Conservation (phyloP, 169 alveolate genomes). For the Pseudocohnilembus persalinus region DNA sequence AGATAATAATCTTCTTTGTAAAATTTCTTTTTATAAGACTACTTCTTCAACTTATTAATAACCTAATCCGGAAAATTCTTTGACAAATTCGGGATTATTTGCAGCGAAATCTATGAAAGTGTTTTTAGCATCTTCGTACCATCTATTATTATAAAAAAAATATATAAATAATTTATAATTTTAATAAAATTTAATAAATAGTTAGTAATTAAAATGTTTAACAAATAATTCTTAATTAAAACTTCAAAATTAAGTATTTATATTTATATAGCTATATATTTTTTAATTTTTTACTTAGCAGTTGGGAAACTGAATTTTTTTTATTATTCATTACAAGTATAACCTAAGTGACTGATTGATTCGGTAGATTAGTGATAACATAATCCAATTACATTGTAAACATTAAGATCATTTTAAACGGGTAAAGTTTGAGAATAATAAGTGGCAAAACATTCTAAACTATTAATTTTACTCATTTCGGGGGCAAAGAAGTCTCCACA, state of each 20-base stretch:
- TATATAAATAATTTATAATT: no score
- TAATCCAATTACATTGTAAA: not conserved
- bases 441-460: not conserved
- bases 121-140: not conserved
- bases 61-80: not conserved
- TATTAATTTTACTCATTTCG: not conserved
- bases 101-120: not conserved
- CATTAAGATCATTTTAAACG: not conserved
- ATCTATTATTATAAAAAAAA: no score
- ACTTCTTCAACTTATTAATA: no score
- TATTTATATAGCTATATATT: no score
- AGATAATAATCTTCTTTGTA: not conserved
- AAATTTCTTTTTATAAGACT: not conserved
- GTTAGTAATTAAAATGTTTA: no score
- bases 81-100: not conserved
- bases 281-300: not conserved
- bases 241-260: no score
- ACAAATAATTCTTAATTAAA: no score
- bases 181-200: no score
- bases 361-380: not conserved
- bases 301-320: no score
- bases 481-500: not conserved
- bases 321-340: no score
- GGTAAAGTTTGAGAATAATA: not conserved
- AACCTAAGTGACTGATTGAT: no score